A percentile compares a stretch with the other conserved stretches of the same genome.
phyloP scores from a whole-genome alignment of 495 filamentous ascomycete species.

The Daldinia decipiens region DNA sequence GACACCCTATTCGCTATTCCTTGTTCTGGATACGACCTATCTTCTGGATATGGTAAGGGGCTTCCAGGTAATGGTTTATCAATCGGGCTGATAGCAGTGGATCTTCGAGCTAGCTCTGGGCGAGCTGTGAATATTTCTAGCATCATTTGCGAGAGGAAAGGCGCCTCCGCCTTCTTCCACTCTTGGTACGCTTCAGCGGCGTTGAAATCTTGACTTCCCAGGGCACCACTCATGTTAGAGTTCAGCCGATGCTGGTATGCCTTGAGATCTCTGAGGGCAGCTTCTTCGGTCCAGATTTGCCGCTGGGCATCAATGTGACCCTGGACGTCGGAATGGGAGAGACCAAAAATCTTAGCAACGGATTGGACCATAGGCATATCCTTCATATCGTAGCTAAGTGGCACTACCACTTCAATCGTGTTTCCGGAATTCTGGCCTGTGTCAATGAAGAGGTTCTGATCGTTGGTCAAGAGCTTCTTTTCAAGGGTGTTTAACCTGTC shows the following conservation, averaged over 20 bases:
- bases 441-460: slow-evolving; percentile 81
- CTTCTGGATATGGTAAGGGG: slow-evolving; percentile 53
- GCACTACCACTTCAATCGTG: slow-evolving; percentile 79
- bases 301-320: slow-evolving; percentile 84
- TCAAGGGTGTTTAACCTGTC: slow-evolving; percentile 82
- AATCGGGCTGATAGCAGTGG: slow-evolving; percentile 41
- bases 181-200: slow-evolving; percentile 86
- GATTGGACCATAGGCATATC: slow-evolving; percentile 95
- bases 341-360: slow-evolving; percentile 84
- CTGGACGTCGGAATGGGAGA: slow-evolving; percentile 79
- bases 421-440: slow-evolving; percentile 64
- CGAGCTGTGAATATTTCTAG: slow-evolving; percentile 85
- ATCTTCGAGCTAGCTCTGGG: slow-evolving; percentile 80
- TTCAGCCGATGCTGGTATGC: slow-evolving; percentile 89
- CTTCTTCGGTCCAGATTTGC: slow-evolving; percentile 86
- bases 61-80: slow-evolving; percentile 61
- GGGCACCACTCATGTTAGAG: slow-evolving; percentile 75
- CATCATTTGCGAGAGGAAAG: slow-evolving; percentile 91
- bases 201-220: slow-evolving; percentile 88
- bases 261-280: slow-evolving; percentile 90
- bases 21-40: slow-evolving; percentile 67
- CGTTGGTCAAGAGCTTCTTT: slow-evolving; percentile 92
- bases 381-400: slow-evolving; percentile 89
- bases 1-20: slow-evolving; percentile 58
- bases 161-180: slow-evolving; percentile 87